phyloP scores from a whole-genome alignment of 1,284 basidiomycete species.

The Cystobasidium sp. region DNA sequence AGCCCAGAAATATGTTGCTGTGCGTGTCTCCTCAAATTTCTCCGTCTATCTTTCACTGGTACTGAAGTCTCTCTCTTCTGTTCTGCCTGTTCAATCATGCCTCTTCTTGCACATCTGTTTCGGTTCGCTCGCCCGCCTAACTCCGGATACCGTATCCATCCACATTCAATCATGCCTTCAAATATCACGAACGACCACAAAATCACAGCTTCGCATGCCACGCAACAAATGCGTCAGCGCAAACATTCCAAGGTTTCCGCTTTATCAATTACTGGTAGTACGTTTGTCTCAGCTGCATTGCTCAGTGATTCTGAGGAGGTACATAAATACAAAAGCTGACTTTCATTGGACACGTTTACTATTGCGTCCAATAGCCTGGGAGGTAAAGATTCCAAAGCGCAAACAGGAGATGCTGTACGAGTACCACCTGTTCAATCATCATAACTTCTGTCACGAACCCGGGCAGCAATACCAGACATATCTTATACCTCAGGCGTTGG shows the following conservation, averaged over 20 bases:
- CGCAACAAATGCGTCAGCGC: constrained; percentile 83
- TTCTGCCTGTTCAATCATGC: constrained; percentile 59
- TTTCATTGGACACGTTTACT: neutral
- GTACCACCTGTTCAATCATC: constrained; percentile 32
- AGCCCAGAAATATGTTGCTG: constrained; percentile 79
- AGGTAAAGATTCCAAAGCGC: constrained; percentile 9
- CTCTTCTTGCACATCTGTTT: constrained; percentile 73
- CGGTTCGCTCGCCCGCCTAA: neutral
- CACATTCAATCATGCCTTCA: neutral
- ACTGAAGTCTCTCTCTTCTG: neutral
- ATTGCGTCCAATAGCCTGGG: constrained; percentile 9
- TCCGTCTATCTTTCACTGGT: neutral
- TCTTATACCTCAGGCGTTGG: neutral
- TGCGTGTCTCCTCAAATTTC: neutral
- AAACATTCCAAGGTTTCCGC: constrained; percentile 77
- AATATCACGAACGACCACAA: too few relatives aligned
- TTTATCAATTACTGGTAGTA: constrained; percentile 85
- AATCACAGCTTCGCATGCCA: constrained; percentile 59
- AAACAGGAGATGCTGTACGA: constrained; percentile 38
- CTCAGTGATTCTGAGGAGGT: neutral
- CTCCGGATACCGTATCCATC: neutral
- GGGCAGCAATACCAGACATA: neutral
- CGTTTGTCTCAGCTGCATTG: neutral
- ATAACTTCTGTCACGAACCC: neutral
- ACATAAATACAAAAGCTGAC: neutral